A percentile compares a stretch with the other conserved stretches of the same genome.
Conservation (phyloP, 2,329 filamentous ascomycete species). For the Cadophora sp. region DNA sequence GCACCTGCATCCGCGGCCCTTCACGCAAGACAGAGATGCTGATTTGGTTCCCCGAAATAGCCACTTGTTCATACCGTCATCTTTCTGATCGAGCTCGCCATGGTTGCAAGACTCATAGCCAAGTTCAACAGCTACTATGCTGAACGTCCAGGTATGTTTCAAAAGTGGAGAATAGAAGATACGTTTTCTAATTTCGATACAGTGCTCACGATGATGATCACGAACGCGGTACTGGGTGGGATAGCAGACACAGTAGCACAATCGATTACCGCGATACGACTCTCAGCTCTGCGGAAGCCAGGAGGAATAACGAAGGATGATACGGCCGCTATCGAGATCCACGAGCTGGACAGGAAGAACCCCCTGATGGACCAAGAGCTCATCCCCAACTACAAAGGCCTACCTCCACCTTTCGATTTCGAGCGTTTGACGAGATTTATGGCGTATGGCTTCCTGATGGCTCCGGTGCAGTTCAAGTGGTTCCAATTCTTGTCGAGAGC, state of each 20-base stretch:
- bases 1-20: conserved; percentile 10
- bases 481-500: conserved; percentile 82
- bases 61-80: conserved; percentile 86
- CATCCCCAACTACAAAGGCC: conserved; percentile 65
- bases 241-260: conserved; percentile 97
- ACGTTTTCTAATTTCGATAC: conserved; percentile 29
- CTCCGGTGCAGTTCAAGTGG: conserved; percentile 94
- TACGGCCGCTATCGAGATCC: conserved; percentile 83
- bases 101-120: conserved; percentile 80
- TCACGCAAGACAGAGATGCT: conserved; percentile 26
- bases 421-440: conserved; percentile 94
- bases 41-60: conserved; percentile 54
- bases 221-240: conserved; percentile 93
- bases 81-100: conserved; percentile 86
- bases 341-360: conserved; percentile 84
- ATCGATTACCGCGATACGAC: conserved; percentile 82
- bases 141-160: conserved; percentile 75
- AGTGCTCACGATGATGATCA: conserved; percentile 99
- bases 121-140: conserved; percentile 96
- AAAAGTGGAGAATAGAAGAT: neutral
- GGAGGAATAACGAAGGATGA: conserved; percentile 67
- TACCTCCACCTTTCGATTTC: conserved; percentile 91
- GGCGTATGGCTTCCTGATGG: conserved; percentile 97
- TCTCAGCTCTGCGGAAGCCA: conserved; percentile 68
- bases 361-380: conserved; percentile 70